Evolutionary conservation across 1,284 basidiomycete genomes (phyloP), one percentile per base, ranked within the genome.

Genomic region (Sporisorium exsertum): DNA sequence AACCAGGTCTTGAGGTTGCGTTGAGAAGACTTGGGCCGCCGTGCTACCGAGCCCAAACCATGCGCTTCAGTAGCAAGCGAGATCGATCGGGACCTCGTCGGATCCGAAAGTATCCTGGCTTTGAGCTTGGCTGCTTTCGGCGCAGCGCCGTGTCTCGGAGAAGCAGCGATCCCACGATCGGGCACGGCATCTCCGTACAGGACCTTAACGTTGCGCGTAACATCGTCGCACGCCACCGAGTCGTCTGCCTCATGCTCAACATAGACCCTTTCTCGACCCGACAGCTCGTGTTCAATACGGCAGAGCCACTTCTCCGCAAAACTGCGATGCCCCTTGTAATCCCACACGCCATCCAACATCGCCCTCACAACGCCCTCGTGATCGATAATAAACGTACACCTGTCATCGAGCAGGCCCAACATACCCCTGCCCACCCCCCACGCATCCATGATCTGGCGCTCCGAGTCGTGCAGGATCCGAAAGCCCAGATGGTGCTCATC

Each of bases 241-340:
- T 74, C 58, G n/a, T 71, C 74, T 1, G 58, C 71, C 0, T 65
- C 55, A 20, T 65, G 46, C 13, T 63, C 57, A 20, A 76, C 46
- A 32, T 68, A 75, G 37, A 74, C 70, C 24, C 81, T 52, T 33
- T 71, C 49, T 12, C 75, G 61, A 2, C 72, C 65, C 2, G 78
- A 62, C 27, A 81, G 29, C 55, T 82, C 81, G 58, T 81, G 58
- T 40, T 81, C 81, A 29, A 82, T 77, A 18, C 80, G 55, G 26
- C 68, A 72, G 6, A 82, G 60, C 81, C 81, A 82, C 22, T 63
- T 76, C 32, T 82, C 80, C 0, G 81, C 81, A 68, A 81, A 82
- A 37, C 58, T 32, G 3, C 64, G n/a, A 42, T 82, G 81, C 0
- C 81, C 81, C 20, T 63, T 56, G 20, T 72, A 77, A 35, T 81